Base-by-base conservation (phyloP, 768 basidiomycete genomes). In the Serendipita vermifera region DNA sequence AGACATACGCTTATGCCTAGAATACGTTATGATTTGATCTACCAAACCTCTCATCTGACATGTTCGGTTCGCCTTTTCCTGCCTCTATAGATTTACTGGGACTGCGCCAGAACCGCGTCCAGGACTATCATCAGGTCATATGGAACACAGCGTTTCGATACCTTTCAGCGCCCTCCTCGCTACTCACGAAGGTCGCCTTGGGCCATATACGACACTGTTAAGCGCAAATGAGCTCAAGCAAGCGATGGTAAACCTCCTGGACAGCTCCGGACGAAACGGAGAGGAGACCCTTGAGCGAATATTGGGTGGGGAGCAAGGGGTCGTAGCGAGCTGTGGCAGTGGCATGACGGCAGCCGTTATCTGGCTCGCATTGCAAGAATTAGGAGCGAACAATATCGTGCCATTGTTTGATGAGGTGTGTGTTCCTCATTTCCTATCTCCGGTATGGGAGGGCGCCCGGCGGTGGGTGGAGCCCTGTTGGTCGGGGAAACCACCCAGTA, bases 271-370 rank as follows among this genome's bases (percentile, higher is more conserved):
- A 15, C 20, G 20, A 29, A 29, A 67, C 35, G 75, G 78, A 55
- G 67, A 75, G 57, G 73, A 77, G n/a, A 48, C 51, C 24, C 64
- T 66, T 27, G 68, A 78, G n/a, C 65, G 73, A 38, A 72, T 93
- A 7, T 69, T 85, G 40, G 66, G 73, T 9, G 87, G 86, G 15
- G 69, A 80, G 59, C 72, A 76, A 54, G 65, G 73, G 20, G 78
- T 93, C 29, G 76, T 83, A 3, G 80, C 85, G 11, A 85, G 76
- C 58, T 99, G 94, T 71, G 94, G 94, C 53, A 94, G 89, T 65
- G 94, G 94, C 39, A 97, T 99, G 94, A 96, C 93, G n/a, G 94
- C 94, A 9, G 88, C 79, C 2, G 74, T 97, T 13, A 74, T 97
- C 4, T 97, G 96, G 93, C 74, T 97, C 57, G 92, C 89, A n/a